Conservation (phyloP, 2,329 filamentous ascomycete genomes). For the Colletotrichum salicis region DNA sequence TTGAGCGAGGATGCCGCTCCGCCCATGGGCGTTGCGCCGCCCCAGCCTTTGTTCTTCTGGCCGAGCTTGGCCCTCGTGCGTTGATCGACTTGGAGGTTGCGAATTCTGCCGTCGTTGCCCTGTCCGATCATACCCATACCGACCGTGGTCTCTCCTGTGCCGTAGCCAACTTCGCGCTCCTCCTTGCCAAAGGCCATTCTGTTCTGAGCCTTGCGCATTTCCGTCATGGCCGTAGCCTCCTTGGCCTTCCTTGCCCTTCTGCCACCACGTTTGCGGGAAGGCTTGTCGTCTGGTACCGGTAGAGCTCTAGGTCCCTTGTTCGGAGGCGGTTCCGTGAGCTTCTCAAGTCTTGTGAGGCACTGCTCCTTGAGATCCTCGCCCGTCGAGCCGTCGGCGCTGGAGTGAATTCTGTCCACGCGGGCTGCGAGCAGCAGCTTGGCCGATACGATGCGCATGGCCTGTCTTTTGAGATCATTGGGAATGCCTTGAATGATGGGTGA, state of each 20-base stretch:
- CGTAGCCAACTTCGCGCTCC: conserved; percentile 92
- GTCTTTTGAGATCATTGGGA: conserved; percentile 83
- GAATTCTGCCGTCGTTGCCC: conserved; percentile 86
- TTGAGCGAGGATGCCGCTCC: conserved; percentile 84
- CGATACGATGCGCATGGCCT: conserved; percentile 94
- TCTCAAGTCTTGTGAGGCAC: conserved; percentile 87
- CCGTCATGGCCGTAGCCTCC: conserved; percentile 96
- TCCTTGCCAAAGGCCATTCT: conserved; percentile 96
- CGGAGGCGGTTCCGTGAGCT: conserved; percentile 88
- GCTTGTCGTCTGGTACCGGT: conserved; percentile 95
- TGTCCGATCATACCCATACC: conserved; percentile 97
- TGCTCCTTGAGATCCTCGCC: conserved; percentile 85
- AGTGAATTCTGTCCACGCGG: conserved; percentile 87
- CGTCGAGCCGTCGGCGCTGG: conserved; percentile 81
- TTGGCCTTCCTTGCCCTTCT: conserved; percentile 92
- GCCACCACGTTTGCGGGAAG: conserved; percentile 90
- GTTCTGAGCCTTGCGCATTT: conserved; percentile 95
- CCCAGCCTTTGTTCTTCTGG: conserved; percentile 97
- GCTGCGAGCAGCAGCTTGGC: conserved; percentile 95
- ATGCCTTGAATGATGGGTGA: conserved; percentile 89
- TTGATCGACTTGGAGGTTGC: conserved; percentile 89
- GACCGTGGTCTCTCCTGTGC: conserved; percentile 82
- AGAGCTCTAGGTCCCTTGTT: conserved; percentile 90
- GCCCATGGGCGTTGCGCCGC: conserved; percentile 72
- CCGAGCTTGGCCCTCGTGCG: conserved; percentile 92